These are phyloP conservation scores for Globisporangium abappressorium DNA, from an alignment of 352 stramenopile species.

Conservation along the genomic window DNA sequence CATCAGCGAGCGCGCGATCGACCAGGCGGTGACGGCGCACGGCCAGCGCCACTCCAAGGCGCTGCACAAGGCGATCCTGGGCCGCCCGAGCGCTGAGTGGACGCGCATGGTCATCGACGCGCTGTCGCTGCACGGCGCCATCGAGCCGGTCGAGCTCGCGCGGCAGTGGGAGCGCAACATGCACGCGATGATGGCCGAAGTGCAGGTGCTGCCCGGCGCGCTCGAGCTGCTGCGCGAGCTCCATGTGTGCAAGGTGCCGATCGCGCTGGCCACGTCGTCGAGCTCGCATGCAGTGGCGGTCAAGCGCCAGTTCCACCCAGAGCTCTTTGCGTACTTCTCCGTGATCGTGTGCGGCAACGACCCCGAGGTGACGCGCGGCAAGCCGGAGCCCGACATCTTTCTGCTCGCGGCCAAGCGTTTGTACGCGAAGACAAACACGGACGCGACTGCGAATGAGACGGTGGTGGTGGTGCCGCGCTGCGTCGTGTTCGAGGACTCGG, in stretches of 20 bases:
- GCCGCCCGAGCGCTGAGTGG: conserved; percentile 63
- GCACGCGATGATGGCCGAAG: conserved; percentile 47
- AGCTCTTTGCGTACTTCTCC: conserved; percentile 75
- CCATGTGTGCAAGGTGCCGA: conserved; percentile 47
- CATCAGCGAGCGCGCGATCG: conserved; percentile 62
- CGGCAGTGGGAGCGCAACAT: conserved; percentile 63
- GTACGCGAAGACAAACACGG: conserved; percentile 28
- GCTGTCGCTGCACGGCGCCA: conserved; percentile 31
- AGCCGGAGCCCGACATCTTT: conserved; percentile 83
- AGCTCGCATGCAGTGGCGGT: conserved; percentile 53
- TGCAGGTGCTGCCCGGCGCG: conserved; percentile 53
- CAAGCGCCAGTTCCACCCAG: conserved; percentile 61
- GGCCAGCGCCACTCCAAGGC: conserved; percentile 56
- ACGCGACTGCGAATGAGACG: conserved; percentile 6
- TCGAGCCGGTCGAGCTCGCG: conserved; percentile 56
- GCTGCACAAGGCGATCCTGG: conserved; percentile 76
- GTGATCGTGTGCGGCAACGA: conserved; percentile 81
- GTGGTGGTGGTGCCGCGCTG: conserved; percentile 32
- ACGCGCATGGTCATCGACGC: conserved; percentile 68
- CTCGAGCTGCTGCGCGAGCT: conserved; percentile 45
- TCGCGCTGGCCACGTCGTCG: conserved; percentile 75
- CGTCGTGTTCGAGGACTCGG: conserved; percentile 79
- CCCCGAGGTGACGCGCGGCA: conserved; percentile 57
- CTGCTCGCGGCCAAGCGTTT: conserved; percentile 56
- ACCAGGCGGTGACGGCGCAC: conserved; percentile 46